phyloP scores from a whole-genome alignment of 2,329 filamentous ascomycete species.

The Dactylonectria estremocensis region DNA sequence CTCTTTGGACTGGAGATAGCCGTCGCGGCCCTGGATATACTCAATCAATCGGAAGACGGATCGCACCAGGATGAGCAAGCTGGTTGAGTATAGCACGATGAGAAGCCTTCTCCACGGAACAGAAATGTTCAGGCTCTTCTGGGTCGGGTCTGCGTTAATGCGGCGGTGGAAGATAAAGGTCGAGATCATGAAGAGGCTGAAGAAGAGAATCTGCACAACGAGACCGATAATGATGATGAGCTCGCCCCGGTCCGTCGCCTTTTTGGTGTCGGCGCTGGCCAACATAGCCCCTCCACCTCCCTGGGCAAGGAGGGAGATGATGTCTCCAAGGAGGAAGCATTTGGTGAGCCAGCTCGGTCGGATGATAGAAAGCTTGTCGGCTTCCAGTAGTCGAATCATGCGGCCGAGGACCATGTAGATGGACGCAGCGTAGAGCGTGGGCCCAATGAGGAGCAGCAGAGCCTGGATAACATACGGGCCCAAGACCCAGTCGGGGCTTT shows the following conservation, averaged over 20 bases:
- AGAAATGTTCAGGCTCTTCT: slow-evolving; percentile 5
- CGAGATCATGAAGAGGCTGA: slow-evolving; percentile 64
- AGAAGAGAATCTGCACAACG: slow-evolving; percentile 66
- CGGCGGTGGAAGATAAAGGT: slow-evolving; percentile 60
- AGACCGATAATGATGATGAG: slow-evolving; percentile 66
- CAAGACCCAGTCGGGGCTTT: slow-evolving; percentile 47
- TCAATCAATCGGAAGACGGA: slow-evolving; percentile 58
- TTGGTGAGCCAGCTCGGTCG: slow-evolving; percentile 60
- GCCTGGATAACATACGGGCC: slow-evolving; percentile 55
- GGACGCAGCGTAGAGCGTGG: slow-evolving; percentile 58
- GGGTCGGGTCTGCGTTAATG: slow-evolving; percentile 25
- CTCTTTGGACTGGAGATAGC: slow-evolving; percentile 51
- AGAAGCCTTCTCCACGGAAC: slow-evolving; percentile 50
- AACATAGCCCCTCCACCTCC: slow-evolving; percentile 30
- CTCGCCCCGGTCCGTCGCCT: slow-evolving; percentile 50
- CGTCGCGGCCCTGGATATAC: slow-evolving; percentile 52
- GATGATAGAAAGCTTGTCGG: slow-evolving; percentile 57
- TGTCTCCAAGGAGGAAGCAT: slow-evolving; percentile 64
- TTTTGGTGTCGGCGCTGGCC: slow-evolving; percentile 1
- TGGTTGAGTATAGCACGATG: slow-evolving; percentile 33
- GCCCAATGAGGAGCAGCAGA: slow-evolving; percentile 54
- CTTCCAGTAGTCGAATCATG: slow-evolving; percentile 53
- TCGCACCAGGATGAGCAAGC: slow-evolving; percentile 55
- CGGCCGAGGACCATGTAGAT: slow-evolving; percentile 63
- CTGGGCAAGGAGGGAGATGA: slow-evolving; percentile 56